These are phyloP conservation scores for Boletus coccyginus DNA, from an alignment of 768 basidiomycete species.

Conservation along the genomic window DNA sequence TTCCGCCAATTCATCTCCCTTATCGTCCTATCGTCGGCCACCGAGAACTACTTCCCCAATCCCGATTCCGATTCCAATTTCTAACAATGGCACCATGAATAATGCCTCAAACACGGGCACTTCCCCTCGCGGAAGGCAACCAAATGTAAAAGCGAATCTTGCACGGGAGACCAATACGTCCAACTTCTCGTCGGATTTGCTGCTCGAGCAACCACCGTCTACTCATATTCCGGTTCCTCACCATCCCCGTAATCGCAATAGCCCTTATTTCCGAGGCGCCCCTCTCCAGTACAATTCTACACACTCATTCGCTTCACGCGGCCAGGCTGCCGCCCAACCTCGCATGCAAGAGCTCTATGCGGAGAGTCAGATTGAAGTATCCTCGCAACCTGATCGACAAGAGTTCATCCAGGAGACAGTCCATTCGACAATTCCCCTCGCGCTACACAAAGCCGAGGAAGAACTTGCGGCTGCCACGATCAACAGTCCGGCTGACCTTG, in stretches of 20 bases:
- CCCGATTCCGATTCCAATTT: constrained; percentile 43
- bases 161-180: constrained; percentile 25
- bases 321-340: constrained; percentile 34
- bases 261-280: constrained; percentile 34
- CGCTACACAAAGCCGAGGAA: constrained; percentile 39
- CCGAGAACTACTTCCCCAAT: constrained; percentile 46
- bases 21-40: constrained; percentile 39
- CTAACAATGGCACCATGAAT: constrained; percentile 37
- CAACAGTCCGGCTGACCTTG: constrained; percentile 16
- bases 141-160: constrained; percentile 28
- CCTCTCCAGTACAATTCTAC: constrained; percentile 42
- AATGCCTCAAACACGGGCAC: constrained; percentile 35
- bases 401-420: constrained; percentile 58
- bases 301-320: constrained; percentile 38
- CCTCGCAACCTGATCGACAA: constrained; percentile 29
- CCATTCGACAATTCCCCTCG: constrained; percentile 59
- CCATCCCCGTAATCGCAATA: constrained; percentile 31
- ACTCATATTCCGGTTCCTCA: constrained; percentile 40
- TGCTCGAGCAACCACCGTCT: constrained; percentile 42
- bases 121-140: constrained; percentile 34
- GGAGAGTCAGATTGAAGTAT: constrained; percentile 31
- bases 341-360: constrained; percentile 49
- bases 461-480: constrained; percentile 17
- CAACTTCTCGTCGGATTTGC: constrained; percentile 38
- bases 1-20: constrained; percentile 41